Evolutionary conservation across 2,329 filamentous ascomycete genomes (phyloP).

Genomic region (Coniella vitis): DNA sequence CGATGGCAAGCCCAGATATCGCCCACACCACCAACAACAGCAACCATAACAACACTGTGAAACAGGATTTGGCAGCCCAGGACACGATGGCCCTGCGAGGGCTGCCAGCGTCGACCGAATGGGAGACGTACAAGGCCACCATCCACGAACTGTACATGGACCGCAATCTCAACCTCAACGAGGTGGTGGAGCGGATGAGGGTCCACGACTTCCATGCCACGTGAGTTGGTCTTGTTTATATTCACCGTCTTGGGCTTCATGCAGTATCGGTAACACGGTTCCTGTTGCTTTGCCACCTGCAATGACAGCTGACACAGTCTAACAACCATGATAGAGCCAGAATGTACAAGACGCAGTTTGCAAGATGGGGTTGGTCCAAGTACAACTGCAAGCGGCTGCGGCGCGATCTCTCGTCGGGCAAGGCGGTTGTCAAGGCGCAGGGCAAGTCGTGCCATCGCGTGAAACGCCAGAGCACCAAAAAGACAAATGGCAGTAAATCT

Average conservation of each 20-base stretch:
- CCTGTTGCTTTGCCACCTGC: too few species aligned
- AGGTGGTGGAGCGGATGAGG: constrained; percentile 16
- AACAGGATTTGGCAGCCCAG: neutral
- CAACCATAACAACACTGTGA: too few species aligned
- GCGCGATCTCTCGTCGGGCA: constrained; percentile 14
- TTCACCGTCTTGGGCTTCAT: too few species aligned
- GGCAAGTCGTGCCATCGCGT: constrained; percentile 17
- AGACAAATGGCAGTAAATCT: neutral
- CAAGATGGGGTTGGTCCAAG: constrained; percentile 17
- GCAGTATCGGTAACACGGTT: too few species aligned
- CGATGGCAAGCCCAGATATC: too few species aligned
- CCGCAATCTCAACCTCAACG: constrained; percentile 15
- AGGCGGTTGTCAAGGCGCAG: constrained; percentile 15
- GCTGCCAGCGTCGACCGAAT: constrained; percentile 9
- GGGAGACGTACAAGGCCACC: constrained; percentile 15
- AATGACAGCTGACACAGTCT: neutral
- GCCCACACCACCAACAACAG: too few species aligned
- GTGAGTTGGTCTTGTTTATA: constrained; percentile 5
- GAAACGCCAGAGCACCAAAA: constrained; percentile 5
- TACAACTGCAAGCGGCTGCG: constrained; percentile 17
- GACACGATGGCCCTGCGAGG: neutral
- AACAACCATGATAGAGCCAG: constrained; percentile 4
- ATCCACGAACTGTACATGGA: constrained; percentile 17
- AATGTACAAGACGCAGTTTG: constrained; percentile 19
- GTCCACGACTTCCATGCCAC: constrained; percentile 15